These are phyloP conservation scores for Chaetomium globosum DNA, from an alignment of 2,329 filamentous ascomycete species.

Conservation along the genomic window DNA sequence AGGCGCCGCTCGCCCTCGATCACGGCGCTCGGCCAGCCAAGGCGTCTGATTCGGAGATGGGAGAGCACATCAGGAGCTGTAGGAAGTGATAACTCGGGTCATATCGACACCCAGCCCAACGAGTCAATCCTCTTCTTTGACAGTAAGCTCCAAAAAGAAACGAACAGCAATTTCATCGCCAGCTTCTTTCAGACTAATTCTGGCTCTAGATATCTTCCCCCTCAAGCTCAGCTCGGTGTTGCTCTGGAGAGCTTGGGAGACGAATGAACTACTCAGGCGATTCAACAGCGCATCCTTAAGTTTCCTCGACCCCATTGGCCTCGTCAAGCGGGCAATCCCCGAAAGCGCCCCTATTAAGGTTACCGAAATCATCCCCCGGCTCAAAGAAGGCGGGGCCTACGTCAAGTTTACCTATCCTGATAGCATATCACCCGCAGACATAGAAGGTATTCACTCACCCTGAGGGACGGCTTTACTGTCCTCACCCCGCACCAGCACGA, in stretches of 20 bases:
- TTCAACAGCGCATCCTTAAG: slow-evolving; percentile 57
- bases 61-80: slow-evolving; percentile 59
- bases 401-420: slow-evolving; percentile 72
- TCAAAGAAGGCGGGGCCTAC: slow-evolving; percentile 92
- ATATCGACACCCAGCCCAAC: slow-evolving; percentile 74
- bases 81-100: slow-evolving; percentile 71
- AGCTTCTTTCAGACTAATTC: slow-evolving; percentile 5
- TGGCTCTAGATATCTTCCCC: slow-evolving; percentile 73
- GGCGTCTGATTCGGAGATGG: slow-evolving; percentile 33
- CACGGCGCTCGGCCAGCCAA: background rate
- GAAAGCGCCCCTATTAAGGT: slow-evolving; percentile 66
- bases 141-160: slow-evolving; percentile 57
- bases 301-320: slow-evolving; percentile 54
- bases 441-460: slow-evolving; percentile 45
- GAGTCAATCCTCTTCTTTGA: slow-evolving; percentile 90
- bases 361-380: slow-evolving; percentile 77
- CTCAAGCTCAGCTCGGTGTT: slow-evolving; percentile 62
- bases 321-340: slow-evolving; percentile 66
- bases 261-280: slow-evolving; percentile 55
- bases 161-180: background rate
- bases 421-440: slow-evolving; percentile 45
- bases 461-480: background rate
- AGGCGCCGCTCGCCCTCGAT: slow-evolving; percentile 4
- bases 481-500: background rate
- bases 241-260: slow-evolving; percentile 51